A percentile compares a stretch with the other conserved stretches of the same genome.
These are phyloP conservation scores for Rhodotorula sp. DNA, from an alignment of 1,284 basidiomycete species.

Conservation along the genomic window DNA sequence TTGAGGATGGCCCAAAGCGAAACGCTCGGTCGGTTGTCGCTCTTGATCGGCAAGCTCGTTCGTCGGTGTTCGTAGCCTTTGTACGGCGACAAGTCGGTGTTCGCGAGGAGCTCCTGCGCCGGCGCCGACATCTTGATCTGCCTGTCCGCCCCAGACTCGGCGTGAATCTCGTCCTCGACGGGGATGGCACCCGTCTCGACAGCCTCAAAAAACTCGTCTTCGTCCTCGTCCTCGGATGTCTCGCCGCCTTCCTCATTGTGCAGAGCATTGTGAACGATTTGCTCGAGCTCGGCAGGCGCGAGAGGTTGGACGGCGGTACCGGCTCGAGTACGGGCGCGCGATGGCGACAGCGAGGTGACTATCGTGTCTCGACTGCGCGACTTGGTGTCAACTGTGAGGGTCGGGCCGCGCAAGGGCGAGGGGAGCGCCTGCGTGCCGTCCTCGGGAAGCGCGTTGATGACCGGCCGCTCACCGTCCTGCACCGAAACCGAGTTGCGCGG, in stretches of 20 bases:
- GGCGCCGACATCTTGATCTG: conserved; percentile 34
- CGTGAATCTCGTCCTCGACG: conserved; percentile 49
- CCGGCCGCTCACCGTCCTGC: conserved; percentile 5
- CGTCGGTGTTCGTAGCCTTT: conserved; percentile 69
- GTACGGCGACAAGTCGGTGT: conserved; percentile 58
- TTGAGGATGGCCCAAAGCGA: conserved; percentile 96
- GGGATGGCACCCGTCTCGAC: conserved; percentile 80
- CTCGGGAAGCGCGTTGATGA: conserved; percentile 3
- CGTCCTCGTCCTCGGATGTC: conserved; percentile 65
- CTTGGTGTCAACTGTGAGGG: background rate
- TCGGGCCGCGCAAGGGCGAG: conserved; percentile 8
- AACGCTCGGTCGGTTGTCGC: conserved; percentile 81
- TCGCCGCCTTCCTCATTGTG: conserved; percentile 30
- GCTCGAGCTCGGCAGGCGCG: conserved; percentile 30
- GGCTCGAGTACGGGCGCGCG: conserved; percentile 16
- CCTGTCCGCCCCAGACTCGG: conserved; percentile 15
- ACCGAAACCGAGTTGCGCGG: conserved; percentile 10
- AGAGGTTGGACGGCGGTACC: conserved; percentile 25
- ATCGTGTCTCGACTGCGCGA: conserved; percentile 8
- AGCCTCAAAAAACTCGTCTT: conserved; percentile 97
- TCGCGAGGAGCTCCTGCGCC: conserved; percentile 35
- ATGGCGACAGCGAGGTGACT: conserved; percentile 22
- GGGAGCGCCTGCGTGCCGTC: conserved; percentile 17
- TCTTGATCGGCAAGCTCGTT: conserved; percentile 63
- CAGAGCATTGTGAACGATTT: conserved; percentile 32